phyloP scores from a whole-genome alignment of 1,284 basidiomycete species.

The Ganoderma meredithae region DNA sequence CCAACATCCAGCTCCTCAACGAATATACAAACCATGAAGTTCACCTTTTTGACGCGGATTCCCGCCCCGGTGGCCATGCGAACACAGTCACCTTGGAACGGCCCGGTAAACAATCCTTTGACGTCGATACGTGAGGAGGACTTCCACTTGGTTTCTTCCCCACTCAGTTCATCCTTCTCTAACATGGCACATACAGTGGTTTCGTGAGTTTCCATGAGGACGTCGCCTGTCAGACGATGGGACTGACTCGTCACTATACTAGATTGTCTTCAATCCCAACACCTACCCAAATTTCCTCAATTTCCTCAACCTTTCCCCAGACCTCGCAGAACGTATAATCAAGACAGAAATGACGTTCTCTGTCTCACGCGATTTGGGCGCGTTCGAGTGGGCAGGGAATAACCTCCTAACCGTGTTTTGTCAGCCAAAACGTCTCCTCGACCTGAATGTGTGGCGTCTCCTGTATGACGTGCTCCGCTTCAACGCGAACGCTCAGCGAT shows the following conservation, averaged over 20 bases:
- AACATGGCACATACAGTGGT: conserved; percentile 45
- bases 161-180: background rate
- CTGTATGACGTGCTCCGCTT: conserved; percentile 83
- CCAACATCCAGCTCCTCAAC: conserved; percentile 63
- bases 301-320: conserved; percentile 63
- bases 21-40: conserved; percentile 84
- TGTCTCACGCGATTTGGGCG: conserved; percentile 72
- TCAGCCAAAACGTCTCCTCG: conserved; percentile 67
- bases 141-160: conserved; percentile 26
- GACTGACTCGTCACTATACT: background rate
- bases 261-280: conserved; percentile 82
- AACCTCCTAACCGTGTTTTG: conserved; percentile 71
- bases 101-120: conserved; percentile 49
- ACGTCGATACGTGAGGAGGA: conserved; percentile 75
- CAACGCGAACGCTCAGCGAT: conserved; percentile 68
- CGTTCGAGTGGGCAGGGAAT: conserved; percentile 80
- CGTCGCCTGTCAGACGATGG: background rate
- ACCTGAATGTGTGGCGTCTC: conserved; percentile 77
- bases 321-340: conserved; percentile 54
- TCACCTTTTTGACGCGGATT: conserved; percentile 78
- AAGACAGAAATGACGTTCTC: conserved; percentile 84
- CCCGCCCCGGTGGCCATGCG: conserved; percentile 80
- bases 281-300: conserved; percentile 87
- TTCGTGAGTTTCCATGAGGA: conserved; percentile 51
- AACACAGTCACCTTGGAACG: conserved; percentile 72